Base-by-base conservation (phyloP, 2,329 filamentous ascomycete species). In the Cercospora sp. region DNA sequence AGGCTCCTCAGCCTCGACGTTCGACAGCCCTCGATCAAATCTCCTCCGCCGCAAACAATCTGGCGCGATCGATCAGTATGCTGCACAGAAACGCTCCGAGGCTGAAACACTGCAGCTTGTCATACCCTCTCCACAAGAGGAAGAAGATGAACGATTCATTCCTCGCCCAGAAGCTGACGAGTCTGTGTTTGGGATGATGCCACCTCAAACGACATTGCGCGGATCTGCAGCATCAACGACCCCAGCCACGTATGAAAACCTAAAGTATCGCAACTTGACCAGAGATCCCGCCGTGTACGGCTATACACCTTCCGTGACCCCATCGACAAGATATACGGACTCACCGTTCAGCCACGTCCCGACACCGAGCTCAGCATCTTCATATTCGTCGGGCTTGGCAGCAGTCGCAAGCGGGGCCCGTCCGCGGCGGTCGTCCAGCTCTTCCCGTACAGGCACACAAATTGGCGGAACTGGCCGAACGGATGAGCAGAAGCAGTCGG, bases 321-420 rank as follows among this genome's bases (percentile, higher is more conserved):
- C 91, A 43, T 93, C 91, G 3, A 93, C 91, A 1, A 84, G 89
- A 69, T 93, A 91, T 74, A 92, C 90, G 1, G 91, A 88, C 66
- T 93, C 91, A 1, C 88, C 90, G 5, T 93, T 92, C 79, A 93
- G 91, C 76, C 86, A 91, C 70, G 90, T 91, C 68, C 93, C 91
- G 0, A 93, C 91, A 3, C 91, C 91, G 6, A 93, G 90, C 4
- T 93, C 91, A 9, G 89, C 91, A 70, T 90, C 89, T 7, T 93
- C 91, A 1, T 89, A 90, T 73, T 93, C 90, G 16, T 90, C 91
- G 3, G 85, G 87, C 3, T 78, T 90, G 32, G 62, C 62, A 16
- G 62, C 62, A 32, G 49, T 55, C 16, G 62, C 62, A 18, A 28
- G 80, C 81, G 61, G 78, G 82, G n/a, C 84, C 85, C 73, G 75